These are phyloP conservation scores for Castanea sativa DNA, from an alignment of 306 rosid species.

Conservation along the genomic window DNA sequence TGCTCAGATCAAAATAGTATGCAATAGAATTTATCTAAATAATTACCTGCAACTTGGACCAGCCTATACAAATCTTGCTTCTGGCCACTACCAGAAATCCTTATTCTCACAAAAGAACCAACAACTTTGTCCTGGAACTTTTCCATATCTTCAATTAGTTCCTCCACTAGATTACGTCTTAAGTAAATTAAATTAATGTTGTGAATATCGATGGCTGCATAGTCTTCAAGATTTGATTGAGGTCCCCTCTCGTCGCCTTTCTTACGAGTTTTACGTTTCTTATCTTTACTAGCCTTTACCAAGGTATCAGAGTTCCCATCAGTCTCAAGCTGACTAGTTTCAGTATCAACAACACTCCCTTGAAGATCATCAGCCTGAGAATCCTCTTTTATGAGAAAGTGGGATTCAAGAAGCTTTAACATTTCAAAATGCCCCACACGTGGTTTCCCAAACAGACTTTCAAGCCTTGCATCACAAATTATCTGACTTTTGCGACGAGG, in stretches of 20 bases:
- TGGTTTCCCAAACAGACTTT: conserved; percentile 90
- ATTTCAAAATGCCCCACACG: conserved; percentile 99
- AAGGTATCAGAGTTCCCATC: conserved; percentile 63
- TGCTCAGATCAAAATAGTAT: conserved; percentile 1
- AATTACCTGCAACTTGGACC: conserved; percentile 95
- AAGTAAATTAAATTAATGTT: conserved; percentile 88
- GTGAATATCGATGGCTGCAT: conserved; percentile 91
- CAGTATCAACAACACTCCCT: conserved; percentile 88
- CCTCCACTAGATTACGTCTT: conserved; percentile 91
- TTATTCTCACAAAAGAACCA: conserved; percentile 93
- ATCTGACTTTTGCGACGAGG: conserved; percentile 96
- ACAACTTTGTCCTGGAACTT: conserved; percentile 73
- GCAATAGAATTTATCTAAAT: conserved; percentile 21
- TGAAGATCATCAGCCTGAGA: conserved; percentile 72
- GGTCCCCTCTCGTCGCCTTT: conserved; percentile 75
- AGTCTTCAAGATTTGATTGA: conserved; percentile 85
- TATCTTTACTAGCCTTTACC: conserved; percentile 65
- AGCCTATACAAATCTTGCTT: conserved; percentile 99
- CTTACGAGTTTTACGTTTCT: conserved; percentile 69
- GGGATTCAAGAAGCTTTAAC: conserved; percentile 98
- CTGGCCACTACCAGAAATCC: conserved; percentile 95
- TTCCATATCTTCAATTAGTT: conserved; percentile 75
- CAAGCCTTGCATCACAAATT: conserved; percentile 84
- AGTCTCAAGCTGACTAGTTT: conserved; percentile 73
- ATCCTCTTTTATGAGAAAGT: conserved; percentile 84